These are phyloP conservation scores for Globisporangium yorkense DNA, from an alignment of 352 stramenopile genomes.

Conservation along the genomic window DNA sequence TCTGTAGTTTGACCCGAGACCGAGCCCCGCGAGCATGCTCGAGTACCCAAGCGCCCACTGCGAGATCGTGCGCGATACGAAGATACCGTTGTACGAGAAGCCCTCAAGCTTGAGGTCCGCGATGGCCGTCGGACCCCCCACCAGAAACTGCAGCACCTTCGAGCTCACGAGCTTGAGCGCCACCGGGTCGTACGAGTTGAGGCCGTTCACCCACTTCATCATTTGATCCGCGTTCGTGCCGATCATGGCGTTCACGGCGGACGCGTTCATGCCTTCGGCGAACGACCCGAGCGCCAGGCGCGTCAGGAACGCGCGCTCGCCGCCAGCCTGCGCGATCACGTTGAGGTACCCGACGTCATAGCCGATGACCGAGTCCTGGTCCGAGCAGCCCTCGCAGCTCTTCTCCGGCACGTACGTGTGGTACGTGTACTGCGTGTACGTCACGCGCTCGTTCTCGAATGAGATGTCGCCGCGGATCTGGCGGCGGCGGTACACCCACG, in stretches of 20 bases:
- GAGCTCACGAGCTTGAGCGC: conserved; percentile 9
- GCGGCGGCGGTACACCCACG: conserved; percentile 34
- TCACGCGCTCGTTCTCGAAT: conserved; percentile 12
- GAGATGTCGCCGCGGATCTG: conserved; percentile 22
- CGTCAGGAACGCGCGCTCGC: conserved; percentile 19
- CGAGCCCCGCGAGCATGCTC: conserved; percentile 19
- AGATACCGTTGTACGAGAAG: conserved; percentile 21
- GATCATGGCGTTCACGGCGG: conserved; percentile 1
- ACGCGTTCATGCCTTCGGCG: not conserved
- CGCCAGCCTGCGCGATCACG: conserved; percentile 20
- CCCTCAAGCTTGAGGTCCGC: conserved; percentile 6
- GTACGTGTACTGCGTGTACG: conserved; percentile 28
- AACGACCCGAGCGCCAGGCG: conserved; percentile 11
- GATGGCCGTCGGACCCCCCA: not conserved
- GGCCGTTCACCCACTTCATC: conserved; percentile 16
- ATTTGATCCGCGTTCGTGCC: conserved; percentile 12
- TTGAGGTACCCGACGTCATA: conserved; percentile 26
- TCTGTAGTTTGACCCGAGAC: conserved; percentile 14
- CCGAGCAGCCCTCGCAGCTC: conserved; percentile 16
- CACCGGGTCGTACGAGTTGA: conserved; percentile 17
- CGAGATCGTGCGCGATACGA: conserved; percentile 14
- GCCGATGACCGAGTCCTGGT: conserved; percentile 15
- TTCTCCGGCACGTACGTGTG: conserved; percentile 15
- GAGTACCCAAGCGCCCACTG: conserved; percentile 23
- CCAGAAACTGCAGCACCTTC: conserved; percentile 10